These are phyloP conservation scores for Plectosphaerella plurivora DNA, from an alignment of 2,329 filamentous ascomycete genomes.

Conservation along the genomic window DNA sequence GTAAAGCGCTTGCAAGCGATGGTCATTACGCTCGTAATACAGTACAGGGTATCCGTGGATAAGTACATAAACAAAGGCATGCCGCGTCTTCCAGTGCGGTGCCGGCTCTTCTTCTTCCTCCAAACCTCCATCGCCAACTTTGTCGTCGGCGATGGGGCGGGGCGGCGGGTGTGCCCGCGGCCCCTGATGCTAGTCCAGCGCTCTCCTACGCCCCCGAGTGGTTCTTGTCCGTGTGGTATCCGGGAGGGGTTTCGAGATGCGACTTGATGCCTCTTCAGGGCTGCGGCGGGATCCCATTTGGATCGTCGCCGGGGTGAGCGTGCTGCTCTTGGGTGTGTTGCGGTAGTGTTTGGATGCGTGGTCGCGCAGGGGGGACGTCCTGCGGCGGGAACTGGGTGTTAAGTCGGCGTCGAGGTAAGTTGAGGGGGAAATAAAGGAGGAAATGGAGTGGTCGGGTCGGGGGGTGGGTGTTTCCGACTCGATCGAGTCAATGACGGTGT, in stretches of 20 bases:
- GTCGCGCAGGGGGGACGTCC: conserved; percentile 26
- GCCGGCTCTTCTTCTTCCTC: neutral
- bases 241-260: conserved; percentile 41
- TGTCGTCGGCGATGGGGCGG: neutral
- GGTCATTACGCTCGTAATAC: neutral
- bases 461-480: conserved; percentile 41
- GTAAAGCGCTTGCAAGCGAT: neutral
- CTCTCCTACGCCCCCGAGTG: conserved; percentile 33
- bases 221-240: conserved; percentile 33
- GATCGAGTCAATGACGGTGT: conserved; percentile 20
- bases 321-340: neutral
- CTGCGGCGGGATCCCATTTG: conserved; percentile 27
- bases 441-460: conserved; percentile 24
- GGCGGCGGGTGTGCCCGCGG: conserved; percentile 11
- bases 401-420: conserved; percentile 31
- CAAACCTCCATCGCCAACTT: neutral
- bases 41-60: neutral
- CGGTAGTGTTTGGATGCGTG: neutral
- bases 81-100: neutral
- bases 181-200: conserved; percentile 31
- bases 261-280: conserved; percentile 40
- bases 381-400: conserved; percentile 21
- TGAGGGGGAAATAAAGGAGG: conserved; percentile 15
- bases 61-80: neutral
- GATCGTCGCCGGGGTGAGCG: conserved; percentile 20